Percentiles rank a stretch among this genome's conserved stretches.
phyloP scores from a whole-genome alignment of 805 yeast species.

The Pichia deserticola region DNA sequence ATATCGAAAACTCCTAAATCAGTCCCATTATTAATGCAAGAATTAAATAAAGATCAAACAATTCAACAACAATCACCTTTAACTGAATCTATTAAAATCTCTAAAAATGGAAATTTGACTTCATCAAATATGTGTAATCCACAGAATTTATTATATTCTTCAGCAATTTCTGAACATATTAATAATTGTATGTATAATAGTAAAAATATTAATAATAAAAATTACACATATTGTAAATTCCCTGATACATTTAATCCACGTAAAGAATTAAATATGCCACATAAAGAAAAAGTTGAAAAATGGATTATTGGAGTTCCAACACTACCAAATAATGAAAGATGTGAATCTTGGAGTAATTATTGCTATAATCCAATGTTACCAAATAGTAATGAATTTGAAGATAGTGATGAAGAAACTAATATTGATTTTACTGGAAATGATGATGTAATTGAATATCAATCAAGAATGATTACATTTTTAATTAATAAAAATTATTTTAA shows the following conservation, averaged over 20 bases:
- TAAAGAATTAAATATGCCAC: conserved; percentile 53
- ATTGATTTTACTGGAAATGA: conserved; percentile 31
- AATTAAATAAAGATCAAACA: too few species aligned
- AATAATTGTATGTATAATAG: too few species aligned
- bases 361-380: conserved; percentile 44
- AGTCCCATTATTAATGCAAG: too few species aligned
- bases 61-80: too few species aligned
- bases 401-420: conserved; percentile 8
- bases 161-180: too few species aligned
- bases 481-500: conserved; percentile 33
- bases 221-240: conserved; percentile 17
- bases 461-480: conserved; percentile 42
- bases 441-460: conserved; percentile 47
- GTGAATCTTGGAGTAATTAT: conserved; percentile 29
- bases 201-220: too few species aligned
- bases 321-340: conserved; percentile 19
- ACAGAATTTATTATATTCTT: too few species aligned
- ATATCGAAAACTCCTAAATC: too few species aligned
- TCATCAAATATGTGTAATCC: too few species aligned
- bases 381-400: conserved; percentile 18
- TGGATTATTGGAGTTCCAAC: conserved; percentile 61
- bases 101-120: too few species aligned
- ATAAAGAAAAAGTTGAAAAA: conserved; percentile 52
- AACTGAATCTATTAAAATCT: too few species aligned
- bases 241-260: conserved; percentile 57